These are phyloP conservation scores for Olyra latifolia DNA, from an alignment of 176 grass and related monocot species.

Conservation along the genomic window DNA sequence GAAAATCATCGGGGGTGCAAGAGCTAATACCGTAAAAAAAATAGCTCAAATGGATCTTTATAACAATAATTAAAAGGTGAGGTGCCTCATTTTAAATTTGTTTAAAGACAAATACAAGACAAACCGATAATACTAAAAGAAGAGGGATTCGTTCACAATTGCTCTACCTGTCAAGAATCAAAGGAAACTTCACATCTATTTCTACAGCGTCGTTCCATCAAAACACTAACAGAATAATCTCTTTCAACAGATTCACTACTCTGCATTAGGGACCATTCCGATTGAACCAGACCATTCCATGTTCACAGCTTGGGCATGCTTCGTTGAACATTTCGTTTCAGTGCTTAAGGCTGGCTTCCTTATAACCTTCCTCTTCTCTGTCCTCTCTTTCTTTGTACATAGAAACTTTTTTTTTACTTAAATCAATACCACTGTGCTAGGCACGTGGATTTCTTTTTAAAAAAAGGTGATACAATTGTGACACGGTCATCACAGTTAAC, in stretches of 20 bases:
- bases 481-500: constrained; percentile 7
- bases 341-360: not conserved
- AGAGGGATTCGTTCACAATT: too few relatives aligned
- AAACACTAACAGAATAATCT: not conserved
- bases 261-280: not conserved
- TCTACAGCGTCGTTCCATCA: constrained; percentile 34
- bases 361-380: constrained; percentile 7
- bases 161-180: constrained; percentile 18
- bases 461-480: constrained; percentile 23
- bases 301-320: not conserved
- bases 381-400: constrained; percentile 45
- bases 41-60: too few relatives aligned
- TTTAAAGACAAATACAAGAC: too few relatives aligned
- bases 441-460: constrained; percentile 25
- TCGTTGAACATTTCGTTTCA: not conserved
- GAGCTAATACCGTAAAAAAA: too few relatives aligned
- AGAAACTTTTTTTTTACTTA: constrained; percentile 23
- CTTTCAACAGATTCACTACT: not conserved
- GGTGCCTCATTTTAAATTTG: too few relatives aligned
- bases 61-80: too few relatives aligned
- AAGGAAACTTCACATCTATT: constrained; percentile 35
- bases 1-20: too few relatives aligned
- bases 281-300: not conserved
- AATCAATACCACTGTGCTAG: constrained; percentile 8
- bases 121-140: too few relatives aligned